A percentile compares a stretch with the other conserved stretches of the same genome.
Conservation (phyloP, 2,329 filamentous ascomycete species). For the Chaetomiaceae sp. region DNA sequence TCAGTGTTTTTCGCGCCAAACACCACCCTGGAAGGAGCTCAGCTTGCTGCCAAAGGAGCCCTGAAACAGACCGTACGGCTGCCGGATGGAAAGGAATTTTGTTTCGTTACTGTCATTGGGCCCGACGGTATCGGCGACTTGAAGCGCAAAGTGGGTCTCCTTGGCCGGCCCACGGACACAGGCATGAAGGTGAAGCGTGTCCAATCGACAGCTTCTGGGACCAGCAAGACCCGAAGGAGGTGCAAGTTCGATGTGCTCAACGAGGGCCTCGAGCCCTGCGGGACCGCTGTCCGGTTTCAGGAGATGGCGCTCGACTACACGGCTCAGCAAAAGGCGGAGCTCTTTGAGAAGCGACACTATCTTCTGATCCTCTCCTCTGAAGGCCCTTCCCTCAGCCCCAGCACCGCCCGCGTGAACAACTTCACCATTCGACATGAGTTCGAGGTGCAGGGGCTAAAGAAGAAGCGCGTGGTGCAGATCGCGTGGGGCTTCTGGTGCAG, state of each 20-base stretch:
- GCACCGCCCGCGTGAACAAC: not conserved
- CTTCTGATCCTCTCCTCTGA: not conserved
- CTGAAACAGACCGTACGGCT: not conserved
- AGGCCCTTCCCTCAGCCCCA: not conserved
- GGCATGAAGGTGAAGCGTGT: not conserved
- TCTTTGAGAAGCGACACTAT: not conserved
- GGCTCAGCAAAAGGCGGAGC: not conserved
- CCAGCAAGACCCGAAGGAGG: not conserved
- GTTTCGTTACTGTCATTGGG: not conserved
- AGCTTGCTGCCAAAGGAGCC: not conserved
- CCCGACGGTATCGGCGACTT: too few species aligned
- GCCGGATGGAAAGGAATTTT: not conserved
- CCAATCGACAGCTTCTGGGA: not conserved
- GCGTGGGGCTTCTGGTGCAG: not conserved
- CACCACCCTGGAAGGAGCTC: not conserved
- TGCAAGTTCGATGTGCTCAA: not conserved
- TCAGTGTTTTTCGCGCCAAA: not conserved
- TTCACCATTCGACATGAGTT: not conserved
- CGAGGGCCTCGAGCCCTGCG: too few species aligned
- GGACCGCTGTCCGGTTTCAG: too few species aligned
- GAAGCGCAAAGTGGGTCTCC: not conserved
- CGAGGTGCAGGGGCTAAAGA: not conserved
- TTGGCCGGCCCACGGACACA: not conserved
- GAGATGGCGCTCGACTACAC: not conserved
- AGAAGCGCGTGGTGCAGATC: not conserved